Conservation (phyloP, 352 stramenopile genomes). For the Globisporangium emineosum region DNA sequence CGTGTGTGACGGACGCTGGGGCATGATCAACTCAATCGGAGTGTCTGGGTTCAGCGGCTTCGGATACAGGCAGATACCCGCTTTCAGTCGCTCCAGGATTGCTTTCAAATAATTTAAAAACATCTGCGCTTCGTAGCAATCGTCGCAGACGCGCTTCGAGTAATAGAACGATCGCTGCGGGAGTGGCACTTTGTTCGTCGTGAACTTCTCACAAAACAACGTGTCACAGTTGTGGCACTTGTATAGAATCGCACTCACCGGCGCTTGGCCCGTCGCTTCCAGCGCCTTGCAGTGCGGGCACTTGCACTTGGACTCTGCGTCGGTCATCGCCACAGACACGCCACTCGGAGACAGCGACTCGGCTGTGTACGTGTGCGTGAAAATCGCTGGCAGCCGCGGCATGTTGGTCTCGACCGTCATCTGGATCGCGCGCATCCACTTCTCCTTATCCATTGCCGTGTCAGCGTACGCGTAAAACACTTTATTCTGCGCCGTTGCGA, state of each 20-base stretch:
- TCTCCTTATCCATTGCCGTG: slow-evolving; percentile 88
- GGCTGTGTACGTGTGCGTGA: slow-evolving; percentile 40
- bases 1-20: slow-evolving; percentile 76
- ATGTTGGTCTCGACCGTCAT: slow-evolving; percentile 83
- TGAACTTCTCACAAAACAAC: slow-evolving; percentile 82
- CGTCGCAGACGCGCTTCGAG: slow-evolving; percentile 83
- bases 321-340: slow-evolving; percentile 39
- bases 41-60: slow-evolving; percentile 81
- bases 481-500: slow-evolving; percentile 86
- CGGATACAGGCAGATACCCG: slow-evolving; percentile 83
- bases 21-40: slow-evolving; percentile 86
- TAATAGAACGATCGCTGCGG: slow-evolving; percentile 81
- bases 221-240: slow-evolving; percentile 81
- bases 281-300: slow-evolving; percentile 60
- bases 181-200: slow-evolving; percentile 72
- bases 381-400: slow-evolving; percentile 46
- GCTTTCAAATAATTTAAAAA: slow-evolving; percentile 85
- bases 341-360: slow-evolving; percentile 58
- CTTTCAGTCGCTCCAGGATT: slow-evolving; percentile 83
- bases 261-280: slow-evolving; percentile 27
- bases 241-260: slow-evolving; percentile 55
- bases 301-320: slow-evolving; percentile 63
- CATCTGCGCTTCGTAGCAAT: slow-evolving; percentile 81
- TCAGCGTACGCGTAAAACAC: slow-evolving; percentile 89
- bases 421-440: slow-evolving; percentile 88